phyloP scores from a whole-genome alignment of 768 basidiomycete species.

The Boletus rubescentipes region DNA sequence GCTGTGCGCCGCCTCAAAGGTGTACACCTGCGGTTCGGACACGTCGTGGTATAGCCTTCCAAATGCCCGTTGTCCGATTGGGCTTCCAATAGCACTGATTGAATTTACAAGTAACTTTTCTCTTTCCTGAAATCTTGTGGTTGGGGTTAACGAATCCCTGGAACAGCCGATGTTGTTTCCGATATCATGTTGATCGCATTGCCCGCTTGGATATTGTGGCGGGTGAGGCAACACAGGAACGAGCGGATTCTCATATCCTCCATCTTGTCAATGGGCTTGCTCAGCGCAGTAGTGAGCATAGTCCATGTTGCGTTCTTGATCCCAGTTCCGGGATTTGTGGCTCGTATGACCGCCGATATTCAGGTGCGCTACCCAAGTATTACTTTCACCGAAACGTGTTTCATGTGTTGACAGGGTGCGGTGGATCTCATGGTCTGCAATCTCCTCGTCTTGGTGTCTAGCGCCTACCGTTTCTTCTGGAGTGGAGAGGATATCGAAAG shows the following conservation, averaged over 20 bases:
- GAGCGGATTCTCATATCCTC: constrained; percentile 13
- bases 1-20: constrained; percentile 3
- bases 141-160: not conserved
- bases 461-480: constrained; percentile 7
- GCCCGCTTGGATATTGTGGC: constrained; percentile 9
- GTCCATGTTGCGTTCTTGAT: constrained; percentile 16
- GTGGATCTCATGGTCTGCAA: constrained; percentile 17
- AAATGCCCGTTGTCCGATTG: not conserved
- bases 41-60: constrained; percentile 8
- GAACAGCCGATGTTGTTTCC: constrained; percentile 10
- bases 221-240: not conserved
- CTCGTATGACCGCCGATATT: constrained; percentile 13
- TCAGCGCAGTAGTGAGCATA: constrained; percentile 9
- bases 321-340: constrained; percentile 2
- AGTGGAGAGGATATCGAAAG: constrained; percentile 2
- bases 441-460: constrained; percentile 17
- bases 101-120: constrained; percentile 5
- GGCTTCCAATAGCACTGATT: not conserved
- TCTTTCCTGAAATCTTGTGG: not conserved
- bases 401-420: constrained; percentile 10
- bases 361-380: constrained; percentile 11
- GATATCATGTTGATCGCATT: constrained; percentile 11
- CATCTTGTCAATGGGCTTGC: constrained; percentile 13
- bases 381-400: not conserved
- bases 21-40: constrained; percentile 11